Evolutionary conservation across 2,329 filamentous ascomycete species (phyloP), one percentile per base, ranked within the genome.

Genomic region (Pseudogymnoascus sp.): DNA sequence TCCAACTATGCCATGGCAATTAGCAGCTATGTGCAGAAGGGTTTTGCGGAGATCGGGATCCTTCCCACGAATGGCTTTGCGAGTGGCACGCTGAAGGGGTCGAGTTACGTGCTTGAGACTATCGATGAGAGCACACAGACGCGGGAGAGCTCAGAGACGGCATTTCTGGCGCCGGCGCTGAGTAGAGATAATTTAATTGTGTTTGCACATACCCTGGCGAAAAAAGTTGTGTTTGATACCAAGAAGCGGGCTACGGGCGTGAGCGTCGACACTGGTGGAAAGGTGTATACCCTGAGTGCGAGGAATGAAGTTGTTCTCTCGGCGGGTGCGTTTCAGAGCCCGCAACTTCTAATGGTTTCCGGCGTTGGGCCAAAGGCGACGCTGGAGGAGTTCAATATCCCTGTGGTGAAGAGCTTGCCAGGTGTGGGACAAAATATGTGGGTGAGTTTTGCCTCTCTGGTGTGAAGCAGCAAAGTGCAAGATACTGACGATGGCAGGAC

Each of bases 401-500:
- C 59, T 6, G 76, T 85, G 6, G 69, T 86, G 50, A 73, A 76
- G 1, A 78, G 88, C 69, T 76, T 86, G 1, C 85, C 84, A 0
- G 86, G 84, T 50, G 85, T 89, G 7, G 86, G 86, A 21, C 79
- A 76, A 38, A 86, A 87, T 72, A 75, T 87, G 1, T 78, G 82
- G 70, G 83, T 87, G 72, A 81, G 81, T 64, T 82, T 82, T 70
- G 81, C 81, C 69, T 76, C 80, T 59, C 72, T 31, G 24, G 24
- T 53, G 14, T 53, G 6, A 2, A 31, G 4, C 4, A 24, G 7
- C n/a, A 16, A 38, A 3, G 14, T 26, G 13, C 16, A 7, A 29
- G 14, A 42, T 42, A 19, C 59, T 61, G 4, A 37, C 11, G 3
- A 42, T 6, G 2, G 19, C 24, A 61, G 59, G 59, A 61, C 31